Evolutionary conservation across 2,329 filamentous ascomycete genomes (phyloP).

Genomic region (Arthrobotrys musiformis): DNA sequence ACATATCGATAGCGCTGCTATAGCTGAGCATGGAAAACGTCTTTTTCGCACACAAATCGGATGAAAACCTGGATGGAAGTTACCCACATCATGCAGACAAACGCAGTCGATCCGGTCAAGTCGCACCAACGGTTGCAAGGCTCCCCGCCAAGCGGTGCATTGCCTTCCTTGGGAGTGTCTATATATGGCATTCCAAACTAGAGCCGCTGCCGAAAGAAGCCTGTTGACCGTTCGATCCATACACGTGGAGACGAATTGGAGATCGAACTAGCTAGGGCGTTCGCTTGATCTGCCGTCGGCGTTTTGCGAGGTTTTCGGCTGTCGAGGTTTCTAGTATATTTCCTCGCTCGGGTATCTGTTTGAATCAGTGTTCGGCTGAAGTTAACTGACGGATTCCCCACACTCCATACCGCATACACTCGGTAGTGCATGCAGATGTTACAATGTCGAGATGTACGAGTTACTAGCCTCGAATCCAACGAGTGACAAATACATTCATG

Average conservation of each 20-base stretch:
- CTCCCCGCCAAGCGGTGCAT: slow-evolving; percentile 34
- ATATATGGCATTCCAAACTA: slow-evolving; percentile 10
- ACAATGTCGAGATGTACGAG: no score
- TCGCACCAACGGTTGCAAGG: slow-evolving; percentile 4
- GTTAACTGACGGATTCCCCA: no score
- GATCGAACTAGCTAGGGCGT: not conserved
- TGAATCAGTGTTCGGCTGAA: not conserved
- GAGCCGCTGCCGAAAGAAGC: not conserved
- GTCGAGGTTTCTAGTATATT: no score
- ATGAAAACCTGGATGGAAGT: not conserved
- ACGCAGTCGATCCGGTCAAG: not conserved
- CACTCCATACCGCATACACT: no score
- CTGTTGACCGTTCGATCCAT: slow-evolving; percentile 1
- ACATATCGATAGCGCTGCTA: not conserved
- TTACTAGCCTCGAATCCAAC: no score
- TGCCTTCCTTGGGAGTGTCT: slow-evolving; percentile 35
- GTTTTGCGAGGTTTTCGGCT: not conserved
- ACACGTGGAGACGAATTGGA: slow-evolving; percentile 14
- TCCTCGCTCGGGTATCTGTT: not conserved
- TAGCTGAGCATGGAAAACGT: not conserved
- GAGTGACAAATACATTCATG: no score
- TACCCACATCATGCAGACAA: not conserved
- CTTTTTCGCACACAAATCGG: not conserved
- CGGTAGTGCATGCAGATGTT: no score
- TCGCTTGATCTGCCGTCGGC: not conserved